A percentile compares a stretch with the other conserved stretches of the same genome.
These are phyloP conservation scores for Rhodotorula sp. DNA, from an alignment of 1,284 basidiomycete genomes.

Conservation along the genomic window DNA sequence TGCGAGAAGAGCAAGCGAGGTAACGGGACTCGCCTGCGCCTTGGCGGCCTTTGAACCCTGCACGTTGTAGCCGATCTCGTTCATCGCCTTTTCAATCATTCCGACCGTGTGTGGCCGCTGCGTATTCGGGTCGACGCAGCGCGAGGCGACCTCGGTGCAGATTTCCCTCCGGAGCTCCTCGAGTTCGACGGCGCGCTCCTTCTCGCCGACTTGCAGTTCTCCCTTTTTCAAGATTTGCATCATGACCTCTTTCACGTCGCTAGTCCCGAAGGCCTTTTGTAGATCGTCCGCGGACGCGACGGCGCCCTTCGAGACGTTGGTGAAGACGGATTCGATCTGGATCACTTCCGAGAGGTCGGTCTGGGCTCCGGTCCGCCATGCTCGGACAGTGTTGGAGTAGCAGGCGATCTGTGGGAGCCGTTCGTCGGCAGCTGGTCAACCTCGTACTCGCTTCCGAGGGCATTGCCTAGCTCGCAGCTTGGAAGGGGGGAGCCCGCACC, in stretches of 20 bases:
- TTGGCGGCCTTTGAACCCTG: slow-evolving; percentile 87
- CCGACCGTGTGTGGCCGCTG: slow-evolving; percentile 87
- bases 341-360: slow-evolving; percentile 92
- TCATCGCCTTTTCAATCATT: slow-evolving; percentile 98
- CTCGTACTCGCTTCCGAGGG: background rate
- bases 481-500: slow-evolving; percentile 53
- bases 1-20: background rate
- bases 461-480: background rate
- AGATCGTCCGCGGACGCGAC: slow-evolving; percentile 85
- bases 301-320: slow-evolving; percentile 95
- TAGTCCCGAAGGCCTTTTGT: slow-evolving; percentile 83
- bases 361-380: slow-evolving; percentile 91
- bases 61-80: slow-evolving; percentile 87
- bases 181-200: slow-evolving; percentile 89
- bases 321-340: slow-evolving; percentile 90
- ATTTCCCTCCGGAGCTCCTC: slow-evolving; percentile 83
- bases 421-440: background rate
- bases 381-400: slow-evolving; percentile 94
- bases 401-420: slow-evolving; percentile 72
- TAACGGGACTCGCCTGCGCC: slow-evolving; percentile 62
- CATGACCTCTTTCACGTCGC: slow-evolving; percentile 69
- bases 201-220: slow-evolving; percentile 94
- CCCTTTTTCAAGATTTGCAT: slow-evolving; percentile 95
- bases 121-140: slow-evolving; percentile 89
- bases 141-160: slow-evolving; percentile 87